A percentile compares a stretch with the other conserved stretches of the same genome.
Evolutionary conservation across 495 filamentous ascomycete species (phyloP).

Genomic region (Penicillium roqueforti): DNA sequence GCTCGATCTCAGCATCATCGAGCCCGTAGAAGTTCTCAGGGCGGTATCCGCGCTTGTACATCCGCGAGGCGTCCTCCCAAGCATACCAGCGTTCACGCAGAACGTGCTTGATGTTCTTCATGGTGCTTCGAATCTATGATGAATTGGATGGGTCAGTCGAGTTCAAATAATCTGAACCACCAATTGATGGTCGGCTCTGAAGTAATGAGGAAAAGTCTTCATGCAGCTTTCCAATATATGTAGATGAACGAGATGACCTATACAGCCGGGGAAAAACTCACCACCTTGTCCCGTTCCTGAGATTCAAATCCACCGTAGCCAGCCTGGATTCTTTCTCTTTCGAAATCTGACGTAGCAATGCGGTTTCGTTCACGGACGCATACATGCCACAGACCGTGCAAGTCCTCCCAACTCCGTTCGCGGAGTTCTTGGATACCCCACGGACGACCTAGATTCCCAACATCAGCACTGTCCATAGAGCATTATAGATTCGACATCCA

Average conservation of each 20-base stretch:
- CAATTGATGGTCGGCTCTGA: background rate
- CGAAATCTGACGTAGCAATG: slow-evolving; percentile 68
- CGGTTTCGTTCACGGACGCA: slow-evolving; percentile 91
- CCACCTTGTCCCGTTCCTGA: slow-evolving; percentile 53
- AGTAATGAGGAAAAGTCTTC: background rate
- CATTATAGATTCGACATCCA: background rate
- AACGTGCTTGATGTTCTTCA: slow-evolving; percentile 73
- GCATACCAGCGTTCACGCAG: slow-evolving; percentile 86
- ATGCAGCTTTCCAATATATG: background rate
- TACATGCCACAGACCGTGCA: slow-evolving; percentile 91
- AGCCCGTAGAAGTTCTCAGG: slow-evolving; percentile 24
- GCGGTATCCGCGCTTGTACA: slow-evolving; percentile 57
- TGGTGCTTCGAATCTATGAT: slow-evolving; percentile 62
- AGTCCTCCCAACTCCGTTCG: slow-evolving; percentile 85
- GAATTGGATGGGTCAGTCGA: slow-evolving; percentile 15
- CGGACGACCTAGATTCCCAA: slow-evolving; percentile 52
- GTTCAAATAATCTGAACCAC: background rate
- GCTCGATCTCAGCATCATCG: slow-evolving; percentile 10
- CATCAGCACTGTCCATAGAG: slow-evolving; percentile 14
- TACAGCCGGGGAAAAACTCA: slow-evolving; percentile 39
- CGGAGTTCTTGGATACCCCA: slow-evolving; percentile 90
- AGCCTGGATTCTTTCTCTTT: slow-evolving; percentile 64
- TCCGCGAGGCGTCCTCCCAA: slow-evolving; percentile 75
- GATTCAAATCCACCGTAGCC: slow-evolving; percentile 67
- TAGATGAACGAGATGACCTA: background rate